A percentile compares a stretch with the other conserved stretches of the same genome.
Evolutionary conservation across 768 basidiomycete genomes (phyloP).

Genomic region (Lentinula boryana): DNA sequence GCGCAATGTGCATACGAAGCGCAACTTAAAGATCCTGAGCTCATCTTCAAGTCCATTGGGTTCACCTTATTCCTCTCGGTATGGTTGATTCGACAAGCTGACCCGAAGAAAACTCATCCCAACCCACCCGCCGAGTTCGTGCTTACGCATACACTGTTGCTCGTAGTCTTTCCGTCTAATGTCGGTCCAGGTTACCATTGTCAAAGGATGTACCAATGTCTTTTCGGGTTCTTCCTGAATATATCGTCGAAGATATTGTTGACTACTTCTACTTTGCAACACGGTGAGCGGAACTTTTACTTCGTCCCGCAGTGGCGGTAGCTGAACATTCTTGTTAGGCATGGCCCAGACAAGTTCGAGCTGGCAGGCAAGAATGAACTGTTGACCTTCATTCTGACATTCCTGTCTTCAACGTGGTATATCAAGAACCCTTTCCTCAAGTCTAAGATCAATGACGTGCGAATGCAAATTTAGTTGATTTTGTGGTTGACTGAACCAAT

Average conservation of each 20-base stretch:
- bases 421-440: conserved; percentile 99
- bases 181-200: conserved; percentile 64
- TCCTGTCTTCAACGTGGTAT: conserved; percentile 91
- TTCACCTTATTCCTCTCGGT: conserved; percentile 90
- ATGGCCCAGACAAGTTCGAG: conserved; percentile 76
- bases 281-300: conserved; percentile 42
- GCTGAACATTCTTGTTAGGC: conserved; percentile 4
- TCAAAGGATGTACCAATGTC: conserved; percentile 78
- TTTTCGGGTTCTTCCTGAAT: conserved; percentile 90
- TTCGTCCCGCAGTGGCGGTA: background rate
- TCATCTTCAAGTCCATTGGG: conserved; percentile 69
- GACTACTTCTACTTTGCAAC: conserved; percentile 84
- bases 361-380: conserved; percentile 82
- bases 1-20: conserved; percentile 78
- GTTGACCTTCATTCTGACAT: conserved; percentile 82
- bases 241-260: conserved; percentile 88
- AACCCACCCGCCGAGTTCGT: conserved; percentile 53
- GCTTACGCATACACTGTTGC: background rate
- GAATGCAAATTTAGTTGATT: conserved; percentile 12
- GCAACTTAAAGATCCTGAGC: conserved; percentile 82
- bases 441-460: conserved; percentile 89
- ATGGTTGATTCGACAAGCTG: conserved; percentile 89
- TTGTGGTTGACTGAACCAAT: conserved; percentile 1
- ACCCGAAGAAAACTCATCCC: conserved; percentile 77
- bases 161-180: background rate